Base-by-base conservation (phyloP, 495 filamentous ascomycete species). In the Chaetomium fimeti region DNA sequence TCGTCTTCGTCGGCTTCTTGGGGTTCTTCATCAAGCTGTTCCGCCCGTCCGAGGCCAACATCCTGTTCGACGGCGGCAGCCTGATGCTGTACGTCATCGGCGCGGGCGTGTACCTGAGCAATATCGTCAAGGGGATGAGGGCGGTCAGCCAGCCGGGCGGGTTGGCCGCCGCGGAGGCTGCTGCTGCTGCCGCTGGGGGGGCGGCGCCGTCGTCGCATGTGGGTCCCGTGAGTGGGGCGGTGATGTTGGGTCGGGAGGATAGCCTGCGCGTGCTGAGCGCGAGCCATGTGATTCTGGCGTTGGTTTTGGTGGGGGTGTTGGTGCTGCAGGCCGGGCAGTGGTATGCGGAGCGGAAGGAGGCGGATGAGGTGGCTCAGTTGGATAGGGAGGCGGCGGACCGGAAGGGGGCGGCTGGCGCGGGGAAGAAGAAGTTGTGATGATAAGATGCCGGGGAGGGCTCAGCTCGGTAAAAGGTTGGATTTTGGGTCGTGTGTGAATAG, bases 301-400 rank as follows among this genome's bases (percentile, higher is more conserved):
- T 98, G 45, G 91, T 98, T 28, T 75, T 98, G 57, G 87, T 97
- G 0, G 94, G 94, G 4, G 90, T 98, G 29, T 70, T 98, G 65
- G 90, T 95, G 36, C 79, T 98, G 71, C 95, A 98, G 85, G 93
- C 91, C 9, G 94, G 95, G 15, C 93, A 98, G 82, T 98, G 94
- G 94, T 98, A 98, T 80, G 94, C 95, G 28, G 92, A 97, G 83
- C 79, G 87, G 66, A 96, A 94, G 84, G 92, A 97, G 75, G 80
- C 80, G 72, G 88, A 92, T 77, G 93, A 98, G 78, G 81, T 80
- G 66, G 57, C 54, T 24, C 29, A 63, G 65, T 25, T 48, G 56
- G 57, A 67, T 51, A 45, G 27, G 48, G 56, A 49, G 65, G 60
- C 60, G 32, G 47, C 36, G 7, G 65, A 61, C 52, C 16, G 20